Evolutionary conservation across 2,329 filamentous ascomycete genomes (phyloP), one percentile per base, ranked within the genome.

Genomic region (Cercospora sp.): DNA sequence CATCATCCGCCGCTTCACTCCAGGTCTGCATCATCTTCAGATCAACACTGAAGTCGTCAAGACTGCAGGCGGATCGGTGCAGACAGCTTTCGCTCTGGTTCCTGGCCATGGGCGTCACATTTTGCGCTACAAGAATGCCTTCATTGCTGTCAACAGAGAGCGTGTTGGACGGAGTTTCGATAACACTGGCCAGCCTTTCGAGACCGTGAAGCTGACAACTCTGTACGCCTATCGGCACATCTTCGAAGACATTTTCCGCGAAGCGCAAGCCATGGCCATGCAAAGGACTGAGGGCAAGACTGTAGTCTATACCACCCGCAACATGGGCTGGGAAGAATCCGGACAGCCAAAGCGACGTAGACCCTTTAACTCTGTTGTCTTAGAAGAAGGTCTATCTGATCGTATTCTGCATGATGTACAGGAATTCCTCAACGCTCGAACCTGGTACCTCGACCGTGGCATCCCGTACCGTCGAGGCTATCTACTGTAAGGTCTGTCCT

Each of bases 381-480:
- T 97, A 21, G 93, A 96, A 71, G 82, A 89, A 66, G 94, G 94
- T 0, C 87, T 98, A 63, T 92, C 94, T 76, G 92, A 97, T 78
- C 83, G 85, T 57, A 90, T 97, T 43, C 87, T 96, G 3, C 85
- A 84, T 34, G 94, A 97, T 75, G 90, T 97, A 8, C 86, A 88
- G 75, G 92, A 95, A 73, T 97, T 97, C 75, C 83, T 97, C 63
- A 82, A 83, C 1, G 90, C 91, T 43, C 88, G 91, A 67, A 88
- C 90, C 71, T 97, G 94, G 94, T 97, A 97, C 77, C 88, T 93
- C 61, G 93, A 97, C 75, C 89, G 94, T n/a, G 94, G 94, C 2
- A 97, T 97, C 71, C 94, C 94, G 0, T 97, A 97, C 76, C 88
- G 94, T 18, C 85, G 94, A 66, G 94, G 94, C 0, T 97, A 97